Base-by-base conservation (phyloP, 1,284 basidiomycete species). In the Coniferiporia weirii region DNA sequence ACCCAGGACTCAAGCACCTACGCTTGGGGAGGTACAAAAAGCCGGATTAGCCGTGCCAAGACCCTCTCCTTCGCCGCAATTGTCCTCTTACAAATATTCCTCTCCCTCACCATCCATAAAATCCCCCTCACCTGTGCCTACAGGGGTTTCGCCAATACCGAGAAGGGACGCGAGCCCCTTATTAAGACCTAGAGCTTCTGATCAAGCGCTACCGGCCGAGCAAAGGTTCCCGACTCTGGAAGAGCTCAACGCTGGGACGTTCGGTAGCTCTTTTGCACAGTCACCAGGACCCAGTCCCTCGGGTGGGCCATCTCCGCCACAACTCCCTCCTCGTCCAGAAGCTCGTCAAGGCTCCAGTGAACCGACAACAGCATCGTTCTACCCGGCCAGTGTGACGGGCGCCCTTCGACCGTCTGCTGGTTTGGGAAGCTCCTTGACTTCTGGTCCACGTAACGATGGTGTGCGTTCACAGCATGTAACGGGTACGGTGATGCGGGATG, bases 181-280 rank as follows among this genome's bases (percentile, higher is more conserved):
- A 22, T 32, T 60, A n/a, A 52, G 36, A 19, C 46, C 52, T 13
- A 54, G 56, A 2, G 57, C 64, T n/a, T 64, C 68, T 35, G 76
- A 79, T 45, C 61, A 62, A 19, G 74, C 78, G 44, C 67, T 81
- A 8, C 72, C 81, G 36, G 79, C 77, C 3, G 88, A 91, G 69
- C 77, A 81, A 49, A 78, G 87, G 52, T 92, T 89, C 70, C 89
- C 89, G 1, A 86, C 89, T 0, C 71, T 92, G 32, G 89, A 91
- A 68, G 87, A 90, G 64, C 73, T 91, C 10, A 87, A 92, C 70
- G 81, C 83, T 9, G 50, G 49, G n/a, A 76, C 76, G n/a, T 84
- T 87, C 61, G 68, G 66, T 8, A 66, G 75, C 0, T 54, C 70
- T 45, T 20, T 45, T 5, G 12, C 43, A 34, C 20, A 45, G 10